These are phyloP conservation scores for Pichiaceae sp. DNA, from an alignment of 1,139 yeast species.

Conservation along the genomic window DNA sequence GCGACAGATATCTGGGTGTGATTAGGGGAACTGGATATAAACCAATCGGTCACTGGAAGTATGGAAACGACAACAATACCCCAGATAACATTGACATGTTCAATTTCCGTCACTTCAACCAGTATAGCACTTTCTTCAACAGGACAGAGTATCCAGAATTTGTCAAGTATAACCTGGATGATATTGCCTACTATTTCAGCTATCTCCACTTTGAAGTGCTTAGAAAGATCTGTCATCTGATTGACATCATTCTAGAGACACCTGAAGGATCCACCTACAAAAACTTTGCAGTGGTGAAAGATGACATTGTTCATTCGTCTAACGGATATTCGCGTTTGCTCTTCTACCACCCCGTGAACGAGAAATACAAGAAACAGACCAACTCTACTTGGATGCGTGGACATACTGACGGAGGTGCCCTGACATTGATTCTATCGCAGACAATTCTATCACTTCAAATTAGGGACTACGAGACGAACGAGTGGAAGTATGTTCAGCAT, in stretches of 20 bases:
- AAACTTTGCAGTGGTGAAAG: slow-evolving; percentile 25
- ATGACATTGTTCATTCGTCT: slow-evolving; percentile 25
- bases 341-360: slow-evolving; percentile 29
- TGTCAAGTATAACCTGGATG: slow-evolving; percentile 28
- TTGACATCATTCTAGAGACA: slow-evolving; percentile 33
- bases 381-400: slow-evolving; percentile 40
- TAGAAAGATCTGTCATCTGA: slow-evolving; percentile 27
- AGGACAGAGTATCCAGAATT: slow-evolving; percentile 30
- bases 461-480: slow-evolving; percentile 34
- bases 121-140: slow-evolving; percentile 24
- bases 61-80: slow-evolving; percentile 33
- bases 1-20: slow-evolving; percentile 27
- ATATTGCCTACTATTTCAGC: slow-evolving; percentile 30
- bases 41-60: slow-evolving; percentile 37
- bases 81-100: slow-evolving; percentile 36
- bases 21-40: slow-evolving; percentile 40
- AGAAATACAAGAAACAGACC: slow-evolving; percentile 22
- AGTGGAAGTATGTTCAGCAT: slow-evolving; percentile 42
- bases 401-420: slow-evolving; percentile 42
- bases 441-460: slow-evolving; percentile 43
- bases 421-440: slow-evolving; percentile 40
- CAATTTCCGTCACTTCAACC: slow-evolving; percentile 31
- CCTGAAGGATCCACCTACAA: slow-evolving; percentile 34
- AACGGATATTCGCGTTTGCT: slow-evolving; percentile 36
- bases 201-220: slow-evolving; percentile 29